Evolutionary conservation across 306 rosid genomes (phyloP), one percentile per base, ranked within the genome.

Genomic region (Bauhinia variegata): DNA sequence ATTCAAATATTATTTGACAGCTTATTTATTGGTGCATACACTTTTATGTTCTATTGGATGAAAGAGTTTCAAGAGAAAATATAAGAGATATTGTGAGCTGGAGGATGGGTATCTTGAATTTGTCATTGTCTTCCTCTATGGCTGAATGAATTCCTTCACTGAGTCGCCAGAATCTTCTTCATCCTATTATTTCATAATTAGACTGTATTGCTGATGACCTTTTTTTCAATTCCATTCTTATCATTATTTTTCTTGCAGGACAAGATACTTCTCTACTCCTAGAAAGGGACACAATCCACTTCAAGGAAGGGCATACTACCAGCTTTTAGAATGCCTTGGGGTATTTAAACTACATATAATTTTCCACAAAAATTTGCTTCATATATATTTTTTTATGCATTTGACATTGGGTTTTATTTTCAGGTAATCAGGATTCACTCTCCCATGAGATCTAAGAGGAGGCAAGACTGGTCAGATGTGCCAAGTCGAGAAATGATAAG

Each of bases 291-390:
- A 93, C 76, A 93, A 93, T 75, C 98, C 98, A 72, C 98, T 93
- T 83, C 98, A 93, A 77, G 98, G 98, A 77, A 89, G 98, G 78
- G 98, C 98, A 32, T 93, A 89, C 78, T 93, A 93, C 79, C 98
- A 93, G 71, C 96, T 93, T 68, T 72, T 93, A 49, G 98, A 93
- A 79, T 93, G 98, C 83, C 98, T 93, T 71, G 98, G 98, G 66
- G 98, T 93, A 93, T 76, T 73, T 67, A 28, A 63, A 28, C 52
- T 44, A 48, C 34, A 43, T 67, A 72, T 67, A 38, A n/a, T 55
- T 56, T 28, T 61, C 59, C 38, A 7, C 59, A 54, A 30, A 65
- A 7, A 18, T 34, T 69, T 43, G 43, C 65, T 47, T 30, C 16
- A 0, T 32, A 11, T 52, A 3, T 68, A 37, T 30, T 61, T 41